Evolutionary conservation across 2,329 filamentous ascomycete species (phyloP).

Genomic region (Akanthomyces dipterigenus): DNA sequence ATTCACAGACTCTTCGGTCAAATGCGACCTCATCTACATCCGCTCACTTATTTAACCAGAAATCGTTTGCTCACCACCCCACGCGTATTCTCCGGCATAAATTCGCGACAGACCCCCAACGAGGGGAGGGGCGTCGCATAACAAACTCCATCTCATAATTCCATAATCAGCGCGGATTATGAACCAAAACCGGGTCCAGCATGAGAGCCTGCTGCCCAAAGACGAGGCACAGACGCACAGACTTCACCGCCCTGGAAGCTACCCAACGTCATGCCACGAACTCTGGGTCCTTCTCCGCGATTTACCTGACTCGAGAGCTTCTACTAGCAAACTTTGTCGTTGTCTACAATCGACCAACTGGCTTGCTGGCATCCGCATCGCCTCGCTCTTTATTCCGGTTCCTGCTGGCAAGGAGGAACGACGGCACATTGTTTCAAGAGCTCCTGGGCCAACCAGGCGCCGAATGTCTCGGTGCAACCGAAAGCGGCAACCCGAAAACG

Average conservation of each 20-base stretch:
- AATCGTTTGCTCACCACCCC: neutral
- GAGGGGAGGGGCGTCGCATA: neutral
- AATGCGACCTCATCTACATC: too few species aligned
- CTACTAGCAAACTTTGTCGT: neutral
- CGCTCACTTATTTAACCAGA: too few species aligned
- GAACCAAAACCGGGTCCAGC: neutral
- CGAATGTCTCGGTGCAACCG: neutral
- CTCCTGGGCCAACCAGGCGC: neutral
- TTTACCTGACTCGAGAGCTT: neutral
- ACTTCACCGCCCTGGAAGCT: neutral
- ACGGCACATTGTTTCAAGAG: neutral
- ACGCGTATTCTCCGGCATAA: too few species aligned
- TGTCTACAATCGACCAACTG: neutral
- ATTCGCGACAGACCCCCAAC: too few species aligned
- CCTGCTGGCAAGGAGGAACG: neutral
- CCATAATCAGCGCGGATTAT: neutral
- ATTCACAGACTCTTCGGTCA: neutral
- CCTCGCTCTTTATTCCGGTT: neutral
- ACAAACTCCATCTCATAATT: neutral
- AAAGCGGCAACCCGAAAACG: conserved; percentile 9
- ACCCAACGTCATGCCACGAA: neutral
- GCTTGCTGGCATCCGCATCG: neutral
- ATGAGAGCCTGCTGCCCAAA: neutral
- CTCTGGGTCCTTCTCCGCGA: neutral
- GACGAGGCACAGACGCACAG: neutral